These are phyloP conservation scores for Sphagnum contortum DNA, from an alignment of 225 moss, liverwort and hornwort species.

Conservation along the genomic window DNA sequence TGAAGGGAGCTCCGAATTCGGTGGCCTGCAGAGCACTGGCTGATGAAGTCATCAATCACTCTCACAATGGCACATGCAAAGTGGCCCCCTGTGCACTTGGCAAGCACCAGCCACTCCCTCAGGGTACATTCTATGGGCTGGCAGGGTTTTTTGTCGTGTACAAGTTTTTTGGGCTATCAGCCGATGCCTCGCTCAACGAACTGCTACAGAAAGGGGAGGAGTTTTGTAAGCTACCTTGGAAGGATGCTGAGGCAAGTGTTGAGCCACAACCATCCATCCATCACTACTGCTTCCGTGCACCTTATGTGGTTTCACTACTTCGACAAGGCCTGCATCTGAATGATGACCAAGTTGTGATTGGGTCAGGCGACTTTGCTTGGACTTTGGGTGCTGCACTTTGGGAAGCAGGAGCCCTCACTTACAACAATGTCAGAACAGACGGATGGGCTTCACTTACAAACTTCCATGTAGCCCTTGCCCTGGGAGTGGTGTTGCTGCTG, in stretches of 20 bases:
- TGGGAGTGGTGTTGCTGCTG: conserved; percentile 14
- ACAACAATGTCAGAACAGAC: conserved; percentile 14
- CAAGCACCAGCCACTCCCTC: conserved; percentile 72
- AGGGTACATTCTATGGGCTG: conserved; percentile 76
- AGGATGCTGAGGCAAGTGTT: conserved; percentile 61
- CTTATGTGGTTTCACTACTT: conserved; percentile 76
- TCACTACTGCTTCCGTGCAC: conserved; percentile 92
- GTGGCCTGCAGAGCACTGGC: conserved; percentile 54
- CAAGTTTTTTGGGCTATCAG: conserved; percentile 77
- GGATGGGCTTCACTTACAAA: conserved; percentile 8
- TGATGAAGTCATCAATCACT: conserved; percentile 51
- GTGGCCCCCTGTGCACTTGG: conserved; percentile 74
- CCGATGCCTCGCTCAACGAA: conserved; percentile 60
- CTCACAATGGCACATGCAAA: conserved; percentile 29
- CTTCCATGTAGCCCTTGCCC: conserved; percentile 14
- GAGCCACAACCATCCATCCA: conserved; percentile 85
- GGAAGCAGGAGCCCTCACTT: conserved; percentile 77
- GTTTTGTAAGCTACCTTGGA: conserved; percentile 75
- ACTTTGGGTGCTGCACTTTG: conserved; percentile 94
- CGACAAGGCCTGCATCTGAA: conserved; percentile 78
- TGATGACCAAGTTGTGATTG: conserved; percentile 74
- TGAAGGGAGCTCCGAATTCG: conserved; percentile 82
- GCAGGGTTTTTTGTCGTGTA: conserved; percentile 95
- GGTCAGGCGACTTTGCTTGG: conserved; percentile 96
- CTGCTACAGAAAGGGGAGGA: conserved; percentile 63